These are phyloP conservation scores for Pichia sp. DNA, from an alignment of 1,139 yeast species.

Conservation along the genomic window DNA sequence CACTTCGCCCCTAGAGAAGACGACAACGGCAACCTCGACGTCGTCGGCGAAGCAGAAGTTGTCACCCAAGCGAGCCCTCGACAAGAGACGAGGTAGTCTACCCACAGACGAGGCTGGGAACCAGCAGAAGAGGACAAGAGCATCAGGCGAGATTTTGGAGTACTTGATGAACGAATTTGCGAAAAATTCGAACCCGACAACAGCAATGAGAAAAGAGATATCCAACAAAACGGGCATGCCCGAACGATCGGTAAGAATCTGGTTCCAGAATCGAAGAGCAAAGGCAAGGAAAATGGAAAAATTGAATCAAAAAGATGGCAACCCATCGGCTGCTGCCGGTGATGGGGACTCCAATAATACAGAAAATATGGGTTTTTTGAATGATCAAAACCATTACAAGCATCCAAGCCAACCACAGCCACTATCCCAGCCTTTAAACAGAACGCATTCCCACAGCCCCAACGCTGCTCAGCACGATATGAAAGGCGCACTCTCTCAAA, in stretches of 20 bases:
- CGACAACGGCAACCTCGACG: not conserved
- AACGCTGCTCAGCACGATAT: slow-evolving; percentile 3
- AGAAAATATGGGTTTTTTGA: not conserved
- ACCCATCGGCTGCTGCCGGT: not conserved
- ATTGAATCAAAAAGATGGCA: slow-evolving; percentile 31
- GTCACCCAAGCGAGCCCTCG: slow-evolving; percentile 13
- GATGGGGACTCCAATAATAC: not conserved
- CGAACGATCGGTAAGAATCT: slow-evolving; percentile 85
- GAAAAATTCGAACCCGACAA: slow-evolving; percentile 65
- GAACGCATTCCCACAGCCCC: not conserved
- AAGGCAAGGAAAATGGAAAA: slow-evolving; percentile 62
- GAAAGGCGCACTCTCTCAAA: slow-evolving; percentile 8
- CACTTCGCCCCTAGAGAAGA: not conserved
- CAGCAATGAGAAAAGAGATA: slow-evolving; percentile 64
- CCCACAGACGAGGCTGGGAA: slow-evolving; percentile 5
- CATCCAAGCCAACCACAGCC: not conserved
- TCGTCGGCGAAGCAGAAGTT: slow-evolving; percentile 7
- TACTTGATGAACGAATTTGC: slow-evolving; percentile 67
- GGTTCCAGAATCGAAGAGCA: slow-evolving; percentile 94
- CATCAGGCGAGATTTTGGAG: slow-evolving; percentile 79
- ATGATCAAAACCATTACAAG: not conserved
- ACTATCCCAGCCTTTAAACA: not conserved
- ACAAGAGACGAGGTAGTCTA: slow-evolving; percentile 13
- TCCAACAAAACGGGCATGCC: slow-evolving; percentile 79
- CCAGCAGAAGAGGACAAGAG: slow-evolving; percentile 47